Conservation (phyloP, 2,329 filamentous ascomycete species). For the Neoarthrinium moseri region DNA sequence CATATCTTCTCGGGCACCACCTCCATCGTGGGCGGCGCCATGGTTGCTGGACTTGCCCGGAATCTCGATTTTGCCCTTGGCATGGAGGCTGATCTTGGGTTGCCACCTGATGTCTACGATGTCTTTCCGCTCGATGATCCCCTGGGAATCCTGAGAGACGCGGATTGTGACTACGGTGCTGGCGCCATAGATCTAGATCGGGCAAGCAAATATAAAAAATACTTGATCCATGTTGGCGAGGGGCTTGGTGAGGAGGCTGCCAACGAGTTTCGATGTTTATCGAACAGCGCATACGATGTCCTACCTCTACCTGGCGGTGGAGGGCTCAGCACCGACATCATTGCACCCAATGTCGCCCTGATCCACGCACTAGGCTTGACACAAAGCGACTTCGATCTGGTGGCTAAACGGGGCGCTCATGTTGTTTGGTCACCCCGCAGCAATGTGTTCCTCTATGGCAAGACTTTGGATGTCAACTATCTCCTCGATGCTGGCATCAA, state of each 20-base stretch:
- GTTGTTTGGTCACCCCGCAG: slow-evolving; percentile 28
- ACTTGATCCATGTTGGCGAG: slow-evolving; percentile 26
- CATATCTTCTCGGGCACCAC: slow-evolving; percentile 29
- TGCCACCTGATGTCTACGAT: slow-evolving; percentile 17
- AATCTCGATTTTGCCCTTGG: slow-evolving; percentile 26
- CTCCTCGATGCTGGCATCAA: slow-evolving; percentile 23
- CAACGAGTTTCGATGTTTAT: slow-evolving; percentile 28
- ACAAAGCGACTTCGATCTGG: slow-evolving; percentile 20
- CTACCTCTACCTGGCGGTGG: slow-evolving; percentile 15
- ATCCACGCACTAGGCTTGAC: slow-evolving; percentile 25
- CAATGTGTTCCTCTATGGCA: slow-evolving; percentile 27
- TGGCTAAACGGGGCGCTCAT: slow-evolving; percentile 23
- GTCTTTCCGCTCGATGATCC: slow-evolving; percentile 25
- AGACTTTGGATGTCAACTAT: slow-evolving; percentile 23
- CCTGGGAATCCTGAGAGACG: slow-evolving; percentile 18
- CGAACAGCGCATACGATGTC: slow-evolving; percentile 20
- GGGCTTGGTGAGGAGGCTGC: slow-evolving; percentile 23
- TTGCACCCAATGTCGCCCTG: slow-evolving; percentile 23
- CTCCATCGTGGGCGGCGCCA: slow-evolving; percentile 24
- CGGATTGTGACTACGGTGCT: slow-evolving; percentile 26
- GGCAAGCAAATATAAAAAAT: slow-evolving; percentile 16
- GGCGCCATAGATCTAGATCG: slow-evolving; percentile 14
- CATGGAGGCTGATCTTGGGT: slow-evolving; percentile 17
- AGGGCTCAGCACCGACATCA: slow-evolving; percentile 23
- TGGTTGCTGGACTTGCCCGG: slow-evolving; percentile 23